These are phyloP conservation scores for Panellus pusillus DNA, from an alignment of 768 basidiomycete species.

Conservation along the genomic window DNA sequence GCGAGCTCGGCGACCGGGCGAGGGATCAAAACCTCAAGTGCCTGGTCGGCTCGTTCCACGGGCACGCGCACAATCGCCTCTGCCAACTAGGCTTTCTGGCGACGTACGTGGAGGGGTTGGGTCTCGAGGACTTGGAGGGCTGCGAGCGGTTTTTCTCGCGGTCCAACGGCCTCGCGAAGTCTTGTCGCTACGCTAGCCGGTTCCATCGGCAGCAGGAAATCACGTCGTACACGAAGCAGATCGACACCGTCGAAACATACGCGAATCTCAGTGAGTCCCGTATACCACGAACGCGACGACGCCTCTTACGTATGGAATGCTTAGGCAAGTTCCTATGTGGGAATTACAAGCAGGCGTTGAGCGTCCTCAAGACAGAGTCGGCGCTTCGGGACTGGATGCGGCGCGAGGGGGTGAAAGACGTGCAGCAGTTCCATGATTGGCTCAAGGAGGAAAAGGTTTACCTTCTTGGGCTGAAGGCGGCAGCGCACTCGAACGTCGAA, in stretches of 20 bases:
- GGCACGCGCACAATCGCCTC: constrained; percentile 10
- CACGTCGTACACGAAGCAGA: neutral
- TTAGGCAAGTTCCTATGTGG: constrained; percentile 5
- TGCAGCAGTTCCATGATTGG: constrained; percentile 2
- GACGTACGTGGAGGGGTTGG: constrained; percentile 10
- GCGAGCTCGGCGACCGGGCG: constrained; percentile 4
- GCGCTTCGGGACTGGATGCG: neutral
- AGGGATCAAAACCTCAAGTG: neutral
- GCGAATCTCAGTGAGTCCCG: constrained; percentile 7
- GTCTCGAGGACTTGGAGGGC: constrained; percentile 18
- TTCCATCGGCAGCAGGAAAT: constrained; percentile 13
- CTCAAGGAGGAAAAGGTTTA: constrained; percentile 12
- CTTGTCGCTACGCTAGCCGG: constrained; percentile 1
- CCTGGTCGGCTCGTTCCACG: constrained; percentile 14
- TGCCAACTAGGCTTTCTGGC: constrained; percentile 17
- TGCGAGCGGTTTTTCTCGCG: constrained; percentile 16
- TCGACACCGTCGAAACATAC: constrained; percentile 9
- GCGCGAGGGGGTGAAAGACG: neutral
- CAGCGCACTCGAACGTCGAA: neutral
- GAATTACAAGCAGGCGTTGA: constrained; percentile 8
- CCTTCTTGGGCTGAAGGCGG: neutral
- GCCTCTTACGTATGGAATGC: no score
- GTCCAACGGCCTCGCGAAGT: constrained; percentile 8
- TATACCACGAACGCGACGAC: no score
- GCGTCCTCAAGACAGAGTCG: neutral